Evolutionary conservation across 768 basidiomycete genomes (phyloP).

Genomic region (Phaeotremella fagi): DNA sequence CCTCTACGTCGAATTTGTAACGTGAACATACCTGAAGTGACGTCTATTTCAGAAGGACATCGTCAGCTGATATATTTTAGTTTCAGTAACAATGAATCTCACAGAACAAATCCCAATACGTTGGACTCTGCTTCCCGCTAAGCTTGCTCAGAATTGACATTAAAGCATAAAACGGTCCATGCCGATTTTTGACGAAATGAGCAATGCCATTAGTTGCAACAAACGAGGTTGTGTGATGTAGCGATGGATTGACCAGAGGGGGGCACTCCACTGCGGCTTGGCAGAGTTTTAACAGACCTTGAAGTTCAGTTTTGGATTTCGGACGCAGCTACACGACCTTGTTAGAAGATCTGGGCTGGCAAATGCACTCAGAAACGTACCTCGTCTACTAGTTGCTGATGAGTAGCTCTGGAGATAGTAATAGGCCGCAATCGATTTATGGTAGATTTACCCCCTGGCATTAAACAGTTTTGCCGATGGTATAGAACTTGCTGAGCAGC

Average conservation of each 20-base stretch:
- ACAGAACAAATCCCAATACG: slow-evolving; percentile 43
- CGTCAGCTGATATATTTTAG: too few species aligned
- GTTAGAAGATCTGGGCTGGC: slow-evolving; percentile 1
- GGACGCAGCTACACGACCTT: slow-evolving; percentile 43
- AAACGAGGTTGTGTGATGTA: slow-evolving; percentile 1
- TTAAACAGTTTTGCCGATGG: slow-evolving; percentile 30
- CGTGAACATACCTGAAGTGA: slow-evolving; percentile 17
- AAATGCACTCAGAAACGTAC: slow-evolving; percentile 7
- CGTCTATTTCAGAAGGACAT: too few species aligned
- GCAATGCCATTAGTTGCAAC: slow-evolving; percentile 15
- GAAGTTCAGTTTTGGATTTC: slow-evolving; percentile 22
- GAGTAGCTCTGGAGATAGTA: slow-evolving; percentile 29
- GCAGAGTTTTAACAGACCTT: slow-evolving; percentile 28
- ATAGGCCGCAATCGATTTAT: slow-evolving; percentile 28
- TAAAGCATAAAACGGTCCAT: slow-evolving; percentile 35
- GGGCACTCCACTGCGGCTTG: slow-evolving; percentile 25
- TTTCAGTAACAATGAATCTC: too few species aligned
- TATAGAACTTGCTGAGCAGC: slow-evolving; percentile 31
- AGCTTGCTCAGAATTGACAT: slow-evolving; percentile 40
- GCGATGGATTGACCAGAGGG: neutral
- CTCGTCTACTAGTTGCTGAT: slow-evolving; percentile 30
- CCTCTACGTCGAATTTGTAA: neutral
- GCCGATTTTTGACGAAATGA: slow-evolving; percentile 38
- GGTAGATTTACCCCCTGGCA: slow-evolving; percentile 27
- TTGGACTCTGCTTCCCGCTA: slow-evolving; percentile 22